Evolutionary conservation across 305 asterid species (phyloP).

Genomic region (Fraxinus ornus): DNA sequence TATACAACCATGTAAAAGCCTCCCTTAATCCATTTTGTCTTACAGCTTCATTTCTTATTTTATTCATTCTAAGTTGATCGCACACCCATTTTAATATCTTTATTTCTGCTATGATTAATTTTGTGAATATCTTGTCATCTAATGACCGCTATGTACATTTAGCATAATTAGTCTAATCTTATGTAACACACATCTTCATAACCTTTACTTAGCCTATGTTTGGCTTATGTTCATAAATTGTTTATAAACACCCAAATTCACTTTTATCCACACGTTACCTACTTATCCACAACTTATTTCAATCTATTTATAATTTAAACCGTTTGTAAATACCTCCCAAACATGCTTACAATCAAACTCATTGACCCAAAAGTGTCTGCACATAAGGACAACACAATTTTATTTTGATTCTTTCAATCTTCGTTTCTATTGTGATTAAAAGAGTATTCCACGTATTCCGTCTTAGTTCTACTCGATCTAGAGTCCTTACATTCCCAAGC

Average conservation of each 20-base stretch:
- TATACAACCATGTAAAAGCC: background rate
- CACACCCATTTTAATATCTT: background rate
- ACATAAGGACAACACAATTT: background rate
- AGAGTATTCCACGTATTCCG: background rate
- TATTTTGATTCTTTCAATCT: background rate
- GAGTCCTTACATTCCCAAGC: background rate
- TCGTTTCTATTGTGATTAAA: background rate
- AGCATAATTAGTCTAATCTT: background rate
- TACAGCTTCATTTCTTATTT: background rate
- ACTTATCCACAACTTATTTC: background rate
- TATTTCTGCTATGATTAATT: background rate
- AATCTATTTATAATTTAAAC: background rate
- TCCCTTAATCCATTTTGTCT: background rate
- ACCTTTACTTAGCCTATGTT: background rate
- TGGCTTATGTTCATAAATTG: background rate
- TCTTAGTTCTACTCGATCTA: background rate
- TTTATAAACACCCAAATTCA: background rate
- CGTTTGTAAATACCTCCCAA: background rate
- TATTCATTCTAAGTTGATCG: background rate
- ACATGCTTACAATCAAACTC: background rate
- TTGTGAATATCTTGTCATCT: background rate
- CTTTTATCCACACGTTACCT: background rate
- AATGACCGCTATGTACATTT: background rate
- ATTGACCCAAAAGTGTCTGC: background rate
- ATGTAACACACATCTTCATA: background rate